These are phyloP conservation scores for Debaryomyces prosopidis DNA, from an alignment of 805 yeast species.

Conservation along the genomic window DNA sequence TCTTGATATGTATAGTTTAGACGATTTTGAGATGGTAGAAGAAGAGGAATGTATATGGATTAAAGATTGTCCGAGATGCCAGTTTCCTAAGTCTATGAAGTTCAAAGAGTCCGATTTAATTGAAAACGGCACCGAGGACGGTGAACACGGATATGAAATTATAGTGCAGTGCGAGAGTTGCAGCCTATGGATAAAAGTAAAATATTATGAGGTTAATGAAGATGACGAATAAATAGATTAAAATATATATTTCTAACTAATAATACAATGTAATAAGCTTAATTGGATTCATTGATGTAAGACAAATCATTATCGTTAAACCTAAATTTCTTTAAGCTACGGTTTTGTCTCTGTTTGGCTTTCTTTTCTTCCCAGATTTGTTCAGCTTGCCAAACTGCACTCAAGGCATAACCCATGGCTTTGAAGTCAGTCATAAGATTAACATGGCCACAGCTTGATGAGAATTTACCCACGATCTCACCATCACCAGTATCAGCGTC, in stretches of 20 bases:
- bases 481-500: slow-evolving; percentile 33
- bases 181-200: slow-evolving; percentile 81
- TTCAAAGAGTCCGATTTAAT: slow-evolving; percentile 64
- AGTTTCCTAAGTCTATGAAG: slow-evolving; percentile 49
- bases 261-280: not conserved
- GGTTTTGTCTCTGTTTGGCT: not conserved
- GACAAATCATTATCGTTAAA: not conserved
- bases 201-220: slow-evolving; percentile 52
- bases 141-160: slow-evolving; percentile 57
- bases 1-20: slow-evolving; percentile 64
- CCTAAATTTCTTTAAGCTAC: not conserved
- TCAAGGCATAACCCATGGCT: slow-evolving; percentile 70
- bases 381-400: slow-evolving; percentile 63
- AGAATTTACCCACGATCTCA: slow-evolving; percentile 66
- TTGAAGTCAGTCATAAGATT: slow-evolving; percentile 72
- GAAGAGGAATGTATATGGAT: slow-evolving; percentile 35
- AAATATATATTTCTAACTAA: not conserved
- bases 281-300: not conserved
- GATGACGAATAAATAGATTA: not conserved
- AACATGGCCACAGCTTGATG: slow-evolving; percentile 74
- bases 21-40: slow-evolving; percentile 53
- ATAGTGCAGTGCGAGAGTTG: slow-evolving; percentile 81
- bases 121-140: slow-evolving; percentile 50
- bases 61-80: slow-evolving; percentile 70
- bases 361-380: slow-evolving; percentile 29